Evolutionary conservation across 2,329 filamentous ascomycete genomes (phyloP).

Genomic region (Fusarium secorum): DNA sequence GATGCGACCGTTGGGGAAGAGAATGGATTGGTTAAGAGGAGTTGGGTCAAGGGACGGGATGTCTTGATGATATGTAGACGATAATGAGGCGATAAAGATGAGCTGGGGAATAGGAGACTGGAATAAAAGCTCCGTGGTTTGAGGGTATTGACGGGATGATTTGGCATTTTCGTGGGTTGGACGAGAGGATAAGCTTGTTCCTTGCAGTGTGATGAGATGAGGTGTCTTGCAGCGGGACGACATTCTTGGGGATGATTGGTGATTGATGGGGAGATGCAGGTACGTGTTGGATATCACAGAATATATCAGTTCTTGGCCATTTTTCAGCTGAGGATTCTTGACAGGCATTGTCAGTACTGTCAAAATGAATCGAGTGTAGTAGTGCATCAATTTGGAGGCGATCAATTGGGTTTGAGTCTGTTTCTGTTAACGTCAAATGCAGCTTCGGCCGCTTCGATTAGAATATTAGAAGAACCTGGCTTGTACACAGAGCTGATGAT

Average conservation of each 20-base stretch:
- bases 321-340: not conserved
- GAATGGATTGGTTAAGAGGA: not conserved
- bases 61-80: constrained; percentile 4
- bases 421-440: fast-evolving
- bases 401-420: not conserved
- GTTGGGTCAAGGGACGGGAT: not conserved
- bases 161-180: not conserved
- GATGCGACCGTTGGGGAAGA: not conserved
- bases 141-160: not conserved
- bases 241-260: not conserved
- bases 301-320: not conserved
- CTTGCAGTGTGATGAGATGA: not conserved
- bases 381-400: fast-evolving
- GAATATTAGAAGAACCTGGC: not conserved
- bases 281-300: not conserved
- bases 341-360: not conserved
- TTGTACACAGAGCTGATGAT: not conserved
- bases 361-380: too few relatives aligned
- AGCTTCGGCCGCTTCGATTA: not conserved
- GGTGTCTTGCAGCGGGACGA: not conserved
- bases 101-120: not conserved
- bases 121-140: not conserved
- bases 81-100: not conserved
- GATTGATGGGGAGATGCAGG: not conserved
- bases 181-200: not conserved